A percentile compares a stretch with the other conserved stretches of the same genome.
phyloP scores from a whole-genome alignment of 805 yeast species.

The Komagataella pastoris region DNA sequence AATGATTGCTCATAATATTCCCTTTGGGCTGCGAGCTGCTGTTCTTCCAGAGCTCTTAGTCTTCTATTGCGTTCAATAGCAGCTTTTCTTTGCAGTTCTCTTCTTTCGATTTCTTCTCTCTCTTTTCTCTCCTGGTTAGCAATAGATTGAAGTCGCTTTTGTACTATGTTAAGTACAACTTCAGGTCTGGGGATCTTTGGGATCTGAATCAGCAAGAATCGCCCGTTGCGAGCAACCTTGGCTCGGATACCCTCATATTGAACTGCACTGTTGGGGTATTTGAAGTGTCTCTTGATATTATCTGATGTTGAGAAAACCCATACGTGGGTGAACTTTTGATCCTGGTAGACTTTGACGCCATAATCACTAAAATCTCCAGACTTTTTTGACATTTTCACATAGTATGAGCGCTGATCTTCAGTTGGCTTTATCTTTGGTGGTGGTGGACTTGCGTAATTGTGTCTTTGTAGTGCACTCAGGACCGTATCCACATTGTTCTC shows the following conservation, averaged over 20 bases:
- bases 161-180: not conserved
- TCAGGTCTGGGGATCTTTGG: not conserved
- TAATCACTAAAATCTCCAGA: not conserved
- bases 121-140: not conserved
- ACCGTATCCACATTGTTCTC: not conserved
- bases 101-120: not conserved
- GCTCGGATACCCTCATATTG: not conserved
- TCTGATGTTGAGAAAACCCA: not conserved
- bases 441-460: not conserved
- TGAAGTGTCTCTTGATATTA: not conserved
- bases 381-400: not conserved
- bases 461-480: not conserved
- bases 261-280: not conserved
- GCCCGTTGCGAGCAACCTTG: not conserved
- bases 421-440: not conserved
- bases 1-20: not conserved
- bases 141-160: not conserved
- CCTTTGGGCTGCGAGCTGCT: not conserved
- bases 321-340: not conserved
- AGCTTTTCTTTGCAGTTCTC: not conserved
- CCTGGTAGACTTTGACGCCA: not conserved
- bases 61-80: not conserved
- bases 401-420: constrained; percentile 1
- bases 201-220: not conserved
- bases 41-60: not conserved